Evolutionary conservation across 2,329 filamentous ascomycete species (phyloP).

Genomic region (Diplocarpon mali): DNA sequence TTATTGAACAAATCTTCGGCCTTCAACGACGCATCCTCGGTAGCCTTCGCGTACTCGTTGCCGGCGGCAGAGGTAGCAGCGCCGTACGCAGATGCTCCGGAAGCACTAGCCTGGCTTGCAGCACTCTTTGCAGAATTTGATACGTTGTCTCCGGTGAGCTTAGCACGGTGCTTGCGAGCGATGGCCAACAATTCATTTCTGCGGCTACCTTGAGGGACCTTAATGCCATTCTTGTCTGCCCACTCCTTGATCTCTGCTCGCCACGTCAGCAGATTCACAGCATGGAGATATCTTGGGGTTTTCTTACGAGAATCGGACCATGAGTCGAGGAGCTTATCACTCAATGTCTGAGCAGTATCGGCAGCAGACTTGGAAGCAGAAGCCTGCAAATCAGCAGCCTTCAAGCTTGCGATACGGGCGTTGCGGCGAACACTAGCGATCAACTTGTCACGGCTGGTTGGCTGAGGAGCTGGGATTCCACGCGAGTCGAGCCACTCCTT

Average conservation of each 20-base stretch:
- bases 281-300: neutral
- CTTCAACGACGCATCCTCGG: slow-evolving; percentile 52
- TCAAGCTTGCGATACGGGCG: slow-evolving; percentile 66
- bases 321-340: slow-evolving; percentile 73
- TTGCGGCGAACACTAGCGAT: slow-evolving; percentile 86
- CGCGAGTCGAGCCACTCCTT: slow-evolving; percentile 89
- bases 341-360: slow-evolving; percentile 61
- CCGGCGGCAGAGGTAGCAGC: slow-evolving; percentile 65
- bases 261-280: slow-evolving; percentile 3
- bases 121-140: slow-evolving; percentile 52
- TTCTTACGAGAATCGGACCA: slow-evolving; percentile 63
- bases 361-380: slow-evolving; percentile 54
- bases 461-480: slow-evolving; percentile 78
- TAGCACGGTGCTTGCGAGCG: slow-evolving; percentile 74
- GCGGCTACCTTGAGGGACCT: slow-evolving; percentile 85
- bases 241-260: slow-evolving; percentile 71
- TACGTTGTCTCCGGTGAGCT: slow-evolving; percentile 53
- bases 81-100: slow-evolving; percentile 51
- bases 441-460: slow-evolving; percentile 72
- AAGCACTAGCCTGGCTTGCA: slow-evolving; percentile 56
- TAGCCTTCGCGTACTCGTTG: slow-evolving; percentile 68
- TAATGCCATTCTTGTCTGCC: slow-evolving; percentile 79
- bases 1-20: slow-evolving; percentile 56
- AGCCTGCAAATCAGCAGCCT: slow-evolving; percentile 48
- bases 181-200: slow-evolving; percentile 78